phyloP scores from a whole-genome alignment of 768 basidiomycete genomes.

The Dictyophora rubrovolvata region DNA sequence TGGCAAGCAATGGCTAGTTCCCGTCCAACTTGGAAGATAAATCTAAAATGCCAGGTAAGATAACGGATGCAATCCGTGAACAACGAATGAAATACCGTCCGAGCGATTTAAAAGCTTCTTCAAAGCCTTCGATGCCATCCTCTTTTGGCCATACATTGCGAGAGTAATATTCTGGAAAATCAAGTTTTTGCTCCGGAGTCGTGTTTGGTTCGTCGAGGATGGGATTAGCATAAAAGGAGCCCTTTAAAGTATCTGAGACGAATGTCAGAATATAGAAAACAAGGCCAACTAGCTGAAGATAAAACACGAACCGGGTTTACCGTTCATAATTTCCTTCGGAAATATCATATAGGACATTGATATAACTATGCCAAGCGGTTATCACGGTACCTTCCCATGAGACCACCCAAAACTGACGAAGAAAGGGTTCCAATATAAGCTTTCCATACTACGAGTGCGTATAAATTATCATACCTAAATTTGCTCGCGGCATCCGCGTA shows the following conservation, averaged over 20 bases:
- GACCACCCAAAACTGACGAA: conserved; percentile 84
- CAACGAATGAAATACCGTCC: conserved; percentile 38
- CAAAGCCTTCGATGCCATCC: conserved; percentile 60
- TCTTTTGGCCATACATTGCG: conserved; percentile 79
- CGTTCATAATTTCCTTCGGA: conserved; percentile 90
- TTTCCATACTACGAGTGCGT: background rate
- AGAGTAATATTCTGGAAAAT: conserved; percentile 79
- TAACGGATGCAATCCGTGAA: conserved; percentile 9
- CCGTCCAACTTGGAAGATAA: conserved; percentile 75
- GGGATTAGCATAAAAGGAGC: conserved; percentile 91
- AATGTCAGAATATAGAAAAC: background rate
- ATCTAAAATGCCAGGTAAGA: conserved; percentile 27
- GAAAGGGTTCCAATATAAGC: background rate
- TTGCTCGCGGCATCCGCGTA: conserved; percentile 63
- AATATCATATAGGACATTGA: background rate
- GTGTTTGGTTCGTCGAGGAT: conserved; percentile 58
- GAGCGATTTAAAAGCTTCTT: conserved; percentile 79
- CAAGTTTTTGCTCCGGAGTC: conserved; percentile 36
- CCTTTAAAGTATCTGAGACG: conserved; percentile 70
- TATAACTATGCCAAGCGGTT: background rate
- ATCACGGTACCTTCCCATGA: conserved; percentile 66
- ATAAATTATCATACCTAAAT: conserved; percentile 51
- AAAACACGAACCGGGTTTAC: conserved; percentile 56
- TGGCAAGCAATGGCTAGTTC: conserved; percentile 83
- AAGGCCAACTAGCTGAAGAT: background rate